Evolutionary conservation across 306 rosid species (phyloP), one percentile per base, ranked within the genome.

Genomic region (Casuarina equisetifolia): DNA sequence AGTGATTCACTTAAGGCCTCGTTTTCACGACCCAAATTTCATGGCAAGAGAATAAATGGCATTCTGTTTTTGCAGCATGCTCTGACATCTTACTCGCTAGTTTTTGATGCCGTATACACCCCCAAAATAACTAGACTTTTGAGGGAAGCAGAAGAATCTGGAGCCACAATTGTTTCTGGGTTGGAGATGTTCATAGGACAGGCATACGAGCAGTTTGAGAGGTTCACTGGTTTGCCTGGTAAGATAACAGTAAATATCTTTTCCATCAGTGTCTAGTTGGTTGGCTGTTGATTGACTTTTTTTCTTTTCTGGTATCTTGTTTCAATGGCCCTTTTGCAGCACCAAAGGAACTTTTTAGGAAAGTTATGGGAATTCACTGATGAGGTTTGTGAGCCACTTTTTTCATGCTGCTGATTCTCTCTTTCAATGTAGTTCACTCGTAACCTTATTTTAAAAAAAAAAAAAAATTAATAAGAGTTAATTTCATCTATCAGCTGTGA

Each of bases 171-270:
- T 72, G 97, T 95, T 70, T 76, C 90, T 32, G 97, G 98, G 73
- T 43, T 83, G 69, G 97, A 95, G 82, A 95, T 95, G 98, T 91
- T 95, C 77, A 68, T 89, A 66, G 95, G 97, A 76, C 98, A 95
- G 85, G 97, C 97, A 42, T 91, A 84, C 82, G 91, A 75, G 76
- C 97, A 92, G 74, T 92, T 71, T 52, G 98, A 95, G 81, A 90
- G 80, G 62, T 95, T 82, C 83, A 91, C 97, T 45, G 97, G 97
- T 42, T 85, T 85, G 84, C 97, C 97, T n/a, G 98, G 98, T 95
- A 88, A 80, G 82, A 72, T 73, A 72, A 36, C 44, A 48, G 35
- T 36, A 5, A 44, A 69, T n/a, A 46, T 79, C 78, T 48, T 69
- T 43, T 38, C 38, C 80, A 4, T 61, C 53, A 20, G 5, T 74